Percentiles rank a stretch among this genome's conserved stretches.
phyloP scores from a whole-genome alignment of 306 rosid genomes.

The Vicia faba region DNA sequence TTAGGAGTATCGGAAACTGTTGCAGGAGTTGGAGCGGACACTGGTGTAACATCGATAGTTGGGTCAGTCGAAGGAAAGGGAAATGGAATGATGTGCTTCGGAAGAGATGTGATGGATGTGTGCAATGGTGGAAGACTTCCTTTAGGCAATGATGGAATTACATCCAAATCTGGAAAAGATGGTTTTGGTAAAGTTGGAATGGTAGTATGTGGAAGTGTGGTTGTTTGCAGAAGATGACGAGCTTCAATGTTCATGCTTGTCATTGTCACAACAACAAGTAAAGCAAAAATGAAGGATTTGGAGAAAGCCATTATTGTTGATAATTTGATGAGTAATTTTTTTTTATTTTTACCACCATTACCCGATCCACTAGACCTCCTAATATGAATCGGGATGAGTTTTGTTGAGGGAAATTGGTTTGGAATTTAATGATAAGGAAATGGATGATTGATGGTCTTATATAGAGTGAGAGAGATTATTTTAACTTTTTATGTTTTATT shows the following conservation, averaged over 20 bases:
- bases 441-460: slow-evolving; percentile 12
- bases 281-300: slow-evolving; percentile 15
- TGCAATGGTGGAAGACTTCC: neutral
- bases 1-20: neutral
- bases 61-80: slow-evolving; percentile 28
- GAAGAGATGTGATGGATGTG: neutral
- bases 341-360: too few relatives aligned
- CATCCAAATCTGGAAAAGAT: neutral
- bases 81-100: slow-evolving; percentile 25
- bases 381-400: neutral
- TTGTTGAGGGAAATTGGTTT: neutral
- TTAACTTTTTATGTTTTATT: too few relatives aligned
- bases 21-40: neutral
- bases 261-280: slow-evolving; percentile 25
- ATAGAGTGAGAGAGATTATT: neutral
- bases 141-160: too few relatives aligned
- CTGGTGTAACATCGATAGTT: slow-evolving; percentile 5
- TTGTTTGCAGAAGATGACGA: slow-evolving; percentile 36
- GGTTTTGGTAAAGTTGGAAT: slow-evolving; percentile 29
- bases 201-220: slow-evolving; percentile 20
- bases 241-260: slow-evolving; percentile 38
- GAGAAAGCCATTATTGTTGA: slow-evolving; percentile 25
- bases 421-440: neutral
- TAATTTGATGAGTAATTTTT: neutral
- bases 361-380: too few relatives aligned